A percentile compares a stretch with the other conserved stretches of the same genome.
These are phyloP conservation scores for Citrus maxima DNA, from an alignment of 345 rosid species.

Conservation along the genomic window DNA sequence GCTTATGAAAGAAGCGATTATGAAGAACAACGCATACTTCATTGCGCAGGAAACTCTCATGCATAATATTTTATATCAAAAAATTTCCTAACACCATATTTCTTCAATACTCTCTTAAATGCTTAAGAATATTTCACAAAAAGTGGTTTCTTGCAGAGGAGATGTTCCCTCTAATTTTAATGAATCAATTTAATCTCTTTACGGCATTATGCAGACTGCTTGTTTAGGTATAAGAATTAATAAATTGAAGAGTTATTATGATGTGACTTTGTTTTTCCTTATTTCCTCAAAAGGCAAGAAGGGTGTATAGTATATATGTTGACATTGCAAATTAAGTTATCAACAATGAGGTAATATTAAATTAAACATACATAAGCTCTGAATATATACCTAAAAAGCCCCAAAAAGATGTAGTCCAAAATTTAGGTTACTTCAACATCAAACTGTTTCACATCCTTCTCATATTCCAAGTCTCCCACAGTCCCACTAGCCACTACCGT, in stretches of 20 bases:
- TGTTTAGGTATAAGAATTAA: not conserved
- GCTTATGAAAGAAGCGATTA: not conserved
- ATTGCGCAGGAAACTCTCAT: no score
- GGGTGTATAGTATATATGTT: not conserved
- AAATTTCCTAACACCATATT: not conserved
- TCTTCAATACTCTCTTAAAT: not conserved
- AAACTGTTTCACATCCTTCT: slow-evolving; percentile 15
- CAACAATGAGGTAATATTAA: not conserved
- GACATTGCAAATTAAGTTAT: not conserved
- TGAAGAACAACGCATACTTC: no score
- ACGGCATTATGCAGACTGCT: not conserved
- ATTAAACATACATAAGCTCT: slow-evolving; percentile 9
- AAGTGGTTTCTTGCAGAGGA: not conserved
- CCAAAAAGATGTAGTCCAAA: slow-evolving; percentile 12
- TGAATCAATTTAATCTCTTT: not conserved
- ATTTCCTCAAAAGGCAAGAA: not conserved
- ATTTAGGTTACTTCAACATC: slow-evolving; percentile 28
- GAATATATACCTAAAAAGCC: slow-evolving; percentile 7
- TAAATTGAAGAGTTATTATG: not conserved
- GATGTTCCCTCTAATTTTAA: not conserved
- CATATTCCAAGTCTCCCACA: not conserved
- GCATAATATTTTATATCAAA: no score
- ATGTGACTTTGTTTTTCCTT: not conserved
- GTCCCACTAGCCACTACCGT: not conserved
- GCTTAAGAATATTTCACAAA: not conserved